Conservation (phyloP, 2,329 filamentous ascomycete genomes). For the Penicillium sp. region DNA sequence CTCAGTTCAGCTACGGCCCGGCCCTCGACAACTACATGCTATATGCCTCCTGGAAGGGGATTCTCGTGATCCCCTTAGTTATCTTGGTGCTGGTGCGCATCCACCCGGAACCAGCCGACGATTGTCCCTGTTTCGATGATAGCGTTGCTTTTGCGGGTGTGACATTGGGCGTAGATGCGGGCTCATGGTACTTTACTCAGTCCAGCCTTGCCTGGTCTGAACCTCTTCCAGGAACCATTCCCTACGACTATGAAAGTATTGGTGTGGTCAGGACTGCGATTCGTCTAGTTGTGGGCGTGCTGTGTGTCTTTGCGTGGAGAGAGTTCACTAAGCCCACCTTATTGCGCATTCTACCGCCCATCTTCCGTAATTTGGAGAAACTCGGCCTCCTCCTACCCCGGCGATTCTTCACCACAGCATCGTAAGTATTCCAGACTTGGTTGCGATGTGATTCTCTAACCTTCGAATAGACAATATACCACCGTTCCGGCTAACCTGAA, state of each 20-base stretch:
- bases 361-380: slow-evolving; percentile 80
- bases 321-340: slow-evolving; percentile 81
- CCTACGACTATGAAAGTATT: slow-evolving; percentile 61
- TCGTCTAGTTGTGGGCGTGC: slow-evolving; percentile 71
- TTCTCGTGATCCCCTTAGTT: slow-evolving; percentile 57
- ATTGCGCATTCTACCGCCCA: slow-evolving; percentile 69
- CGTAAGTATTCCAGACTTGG: slow-evolving; percentile 43
- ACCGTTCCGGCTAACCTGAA: slow-evolving; percentile 67
- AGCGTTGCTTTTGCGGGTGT: slow-evolving; percentile 90
- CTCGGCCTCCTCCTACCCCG: slow-evolving; percentile 74
- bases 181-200: slow-evolving; percentile 72
- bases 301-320: slow-evolving; percentile 83
- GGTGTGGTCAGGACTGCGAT: slow-evolving; percentile 59
- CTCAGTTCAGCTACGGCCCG: slow-evolving; percentile 52
- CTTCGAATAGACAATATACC: slow-evolving; percentile 60
- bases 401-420: slow-evolving; percentile 84
- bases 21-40: slow-evolving; percentile 66
- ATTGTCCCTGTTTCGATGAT: slow-evolving; percentile 95
- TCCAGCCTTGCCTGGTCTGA: slow-evolving; percentile 50
- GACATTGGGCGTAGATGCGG: slow-evolving; percentile 74
- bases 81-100: slow-evolving; percentile 75
- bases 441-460: slow-evolving; percentile 12
- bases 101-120: slow-evolving; percentile 91
- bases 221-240: slow-evolving; percentile 54
- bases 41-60: slow-evolving; percentile 57